Percentiles rank a stretch among this genome's conserved stretches.
These are phyloP conservation scores for Calocera cornea DNA, from an alignment of 768 basidiomycete genomes.

Conservation along the genomic window DNA sequence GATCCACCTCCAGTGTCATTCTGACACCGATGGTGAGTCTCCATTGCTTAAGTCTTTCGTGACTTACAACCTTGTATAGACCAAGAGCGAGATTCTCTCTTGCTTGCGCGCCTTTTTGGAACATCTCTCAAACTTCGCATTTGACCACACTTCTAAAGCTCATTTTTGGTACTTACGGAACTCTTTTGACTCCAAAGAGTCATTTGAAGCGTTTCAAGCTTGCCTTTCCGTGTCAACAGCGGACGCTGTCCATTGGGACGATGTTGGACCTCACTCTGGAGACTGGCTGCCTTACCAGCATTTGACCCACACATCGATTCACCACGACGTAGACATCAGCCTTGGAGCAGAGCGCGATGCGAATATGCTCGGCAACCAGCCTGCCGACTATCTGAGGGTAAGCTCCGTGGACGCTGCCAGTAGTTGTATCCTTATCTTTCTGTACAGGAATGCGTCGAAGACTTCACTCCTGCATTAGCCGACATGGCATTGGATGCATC, in stretches of 20 bases:
- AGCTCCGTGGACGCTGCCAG: neutral
- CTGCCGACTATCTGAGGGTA: neutral
- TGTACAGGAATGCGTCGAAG: neutral
- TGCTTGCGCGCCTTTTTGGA: neutral
- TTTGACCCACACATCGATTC: neutral
- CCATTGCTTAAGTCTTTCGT: neutral
- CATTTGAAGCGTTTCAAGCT: neutral
- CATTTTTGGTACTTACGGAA: neutral
- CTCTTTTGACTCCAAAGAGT: neutral
- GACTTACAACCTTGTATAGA: neutral
- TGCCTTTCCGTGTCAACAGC: neutral
- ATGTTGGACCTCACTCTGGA: neutral
- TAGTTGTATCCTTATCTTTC: neutral
- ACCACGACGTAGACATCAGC: neutral
- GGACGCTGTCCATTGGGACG: neutral
- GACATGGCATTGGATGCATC: neutral
- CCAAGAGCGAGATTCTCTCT: neutral
- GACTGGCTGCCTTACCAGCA: neutral
- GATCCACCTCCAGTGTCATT: neutral
- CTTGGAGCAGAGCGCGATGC: neutral
- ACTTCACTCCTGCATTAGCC: neutral
- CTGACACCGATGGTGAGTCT: constrained; percentile 3
- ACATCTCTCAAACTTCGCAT: neutral
- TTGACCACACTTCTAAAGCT: neutral
- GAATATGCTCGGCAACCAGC: neutral